Conservation (phyloP, 1,139 yeast species). For the Suhomyces wounanorum region DNA sequence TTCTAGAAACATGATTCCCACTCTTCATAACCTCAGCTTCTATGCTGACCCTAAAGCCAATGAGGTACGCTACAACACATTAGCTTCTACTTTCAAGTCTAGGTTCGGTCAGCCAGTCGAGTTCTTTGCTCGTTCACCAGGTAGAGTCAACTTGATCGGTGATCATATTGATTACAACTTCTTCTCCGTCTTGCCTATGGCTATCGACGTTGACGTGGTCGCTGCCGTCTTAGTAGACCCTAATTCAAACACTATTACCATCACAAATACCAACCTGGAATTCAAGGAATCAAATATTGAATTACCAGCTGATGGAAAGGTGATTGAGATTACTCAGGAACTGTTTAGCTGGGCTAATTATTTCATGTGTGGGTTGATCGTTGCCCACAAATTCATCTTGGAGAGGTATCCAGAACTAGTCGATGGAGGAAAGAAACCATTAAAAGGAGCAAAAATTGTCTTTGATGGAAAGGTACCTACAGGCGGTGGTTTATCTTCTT, state of each 20-base stretch:
- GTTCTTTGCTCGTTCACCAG: constrained; percentile 66
- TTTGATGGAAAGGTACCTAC: constrained; percentile 72
- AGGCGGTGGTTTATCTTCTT: constrained; percentile 71
- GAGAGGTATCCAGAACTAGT: constrained; percentile 30
- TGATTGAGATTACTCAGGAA: constrained; percentile 50
- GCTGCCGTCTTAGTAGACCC: constrained; percentile 49
- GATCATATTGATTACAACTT: constrained; percentile 74
- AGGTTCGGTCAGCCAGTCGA: constrained; percentile 33
- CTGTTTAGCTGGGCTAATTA: constrained; percentile 65
- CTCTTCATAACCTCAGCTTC: constrained; percentile 36
- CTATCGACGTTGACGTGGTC: constrained; percentile 65
- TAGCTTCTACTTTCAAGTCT: constrained; percentile 23
- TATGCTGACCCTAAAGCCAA: constrained; percentile 34
- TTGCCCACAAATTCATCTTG: constrained; percentile 54
- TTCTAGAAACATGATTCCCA: constrained; percentile 27
- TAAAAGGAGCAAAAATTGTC: constrained; percentile 53
- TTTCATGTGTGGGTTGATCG: constrained; percentile 66
- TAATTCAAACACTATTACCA: constrained; percentile 32
- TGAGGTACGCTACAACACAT: constrained; percentile 27
- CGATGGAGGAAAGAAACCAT: constrained; percentile 20
- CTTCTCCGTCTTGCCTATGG: constrained; percentile 76
- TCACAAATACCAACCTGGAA: constrained; percentile 45
- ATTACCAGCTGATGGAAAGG: constrained; percentile 44
- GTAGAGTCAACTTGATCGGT: constrained; percentile 74
- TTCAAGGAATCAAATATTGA: constrained; percentile 34